phyloP scores from a whole-genome alignment of 2,329 filamentous ascomycete species.

The Colletotrichum horii region DNA sequence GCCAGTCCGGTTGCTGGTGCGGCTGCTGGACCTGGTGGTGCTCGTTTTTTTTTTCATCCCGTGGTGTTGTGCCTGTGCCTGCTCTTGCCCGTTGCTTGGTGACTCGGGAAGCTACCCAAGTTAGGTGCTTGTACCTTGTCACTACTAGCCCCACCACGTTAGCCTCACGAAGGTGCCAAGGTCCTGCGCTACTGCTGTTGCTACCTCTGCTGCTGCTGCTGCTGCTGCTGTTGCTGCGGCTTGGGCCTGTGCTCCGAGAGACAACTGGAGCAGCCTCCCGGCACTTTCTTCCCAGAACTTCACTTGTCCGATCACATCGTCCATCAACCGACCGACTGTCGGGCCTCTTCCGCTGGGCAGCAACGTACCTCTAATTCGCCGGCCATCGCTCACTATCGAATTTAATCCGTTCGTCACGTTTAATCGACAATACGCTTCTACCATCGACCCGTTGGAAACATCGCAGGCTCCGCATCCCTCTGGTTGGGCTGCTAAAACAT shows the following conservation, averaged over 20 bases:
- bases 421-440: neutral
- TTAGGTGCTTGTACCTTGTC: neutral
- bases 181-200: constrained; percentile 6
- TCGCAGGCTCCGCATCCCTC: constrained; percentile 5
- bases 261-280: constrained; percentile 20
- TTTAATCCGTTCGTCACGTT: neutral
- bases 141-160: neutral
- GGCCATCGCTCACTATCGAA: neutral
- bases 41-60: neutral
- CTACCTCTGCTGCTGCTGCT: neutral
- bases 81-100: constrained; percentile 17
- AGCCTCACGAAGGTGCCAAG: constrained; percentile 7
- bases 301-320: constrained; percentile 17
- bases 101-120: neutral
- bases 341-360: constrained; percentile 14
- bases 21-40: neutral
- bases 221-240: neutral
- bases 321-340: constrained; percentile 15
- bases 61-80: neutral
- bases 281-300: constrained; percentile 18
- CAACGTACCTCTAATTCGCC: neutral
- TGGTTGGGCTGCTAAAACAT: constrained; percentile 6
- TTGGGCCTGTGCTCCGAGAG: constrained; percentile 19
- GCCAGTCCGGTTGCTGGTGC: neutral
- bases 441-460: neutral